A percentile compares a stretch with the other conserved stretches of the same genome.
phyloP scores from a whole-genome alignment of 1,284 basidiomycete species.

The Ganoderma multipileum region DNA sequence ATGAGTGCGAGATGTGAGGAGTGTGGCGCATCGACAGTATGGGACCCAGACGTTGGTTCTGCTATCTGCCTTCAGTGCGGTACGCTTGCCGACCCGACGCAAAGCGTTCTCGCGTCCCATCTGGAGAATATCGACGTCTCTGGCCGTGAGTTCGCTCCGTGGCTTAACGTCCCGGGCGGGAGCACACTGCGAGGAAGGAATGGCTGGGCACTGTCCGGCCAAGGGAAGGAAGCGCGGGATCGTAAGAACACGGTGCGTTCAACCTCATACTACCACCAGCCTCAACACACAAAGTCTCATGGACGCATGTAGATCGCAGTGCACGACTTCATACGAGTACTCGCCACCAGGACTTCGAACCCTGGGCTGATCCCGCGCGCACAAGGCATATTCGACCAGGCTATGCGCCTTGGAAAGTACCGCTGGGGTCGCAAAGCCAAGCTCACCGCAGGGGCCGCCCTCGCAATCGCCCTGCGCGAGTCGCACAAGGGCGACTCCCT shows the following conservation, averaged over 20 bases:
- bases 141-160: conserved; percentile 35
- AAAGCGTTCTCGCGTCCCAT: conserved; percentile 60
- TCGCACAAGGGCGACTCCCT: conserved; percentile 68
- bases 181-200: conserved; percentile 53
- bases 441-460: conserved; percentile 66
- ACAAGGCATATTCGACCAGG: conserved; percentile 67
- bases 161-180: conserved; percentile 37
- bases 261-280: conserved; percentile 6
- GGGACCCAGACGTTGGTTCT: conserved; percentile 63
- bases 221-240: conserved; percentile 65
- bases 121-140: conserved; percentile 43
- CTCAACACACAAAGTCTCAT: neutral
- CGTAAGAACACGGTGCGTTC: conserved; percentile 61
- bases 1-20: conserved; percentile 51
- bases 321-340: conserved; percentile 62
- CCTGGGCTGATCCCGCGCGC: conserved; percentile 66
- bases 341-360: conserved; percentile 61
- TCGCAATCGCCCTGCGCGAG: conserved; percentile 74
- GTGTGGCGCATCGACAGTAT: conserved; percentile 59
- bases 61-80: conserved; percentile 70
- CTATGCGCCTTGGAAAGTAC: conserved; percentile 59
- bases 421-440: conserved; percentile 76
- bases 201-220: conserved; percentile 64
- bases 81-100: conserved; percentile 65
- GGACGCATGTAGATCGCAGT: conserved; percentile 58